Evolutionary conservation across 495 filamentous ascomycete genomes (phyloP).

Genomic region (Letharia columbiana): DNA sequence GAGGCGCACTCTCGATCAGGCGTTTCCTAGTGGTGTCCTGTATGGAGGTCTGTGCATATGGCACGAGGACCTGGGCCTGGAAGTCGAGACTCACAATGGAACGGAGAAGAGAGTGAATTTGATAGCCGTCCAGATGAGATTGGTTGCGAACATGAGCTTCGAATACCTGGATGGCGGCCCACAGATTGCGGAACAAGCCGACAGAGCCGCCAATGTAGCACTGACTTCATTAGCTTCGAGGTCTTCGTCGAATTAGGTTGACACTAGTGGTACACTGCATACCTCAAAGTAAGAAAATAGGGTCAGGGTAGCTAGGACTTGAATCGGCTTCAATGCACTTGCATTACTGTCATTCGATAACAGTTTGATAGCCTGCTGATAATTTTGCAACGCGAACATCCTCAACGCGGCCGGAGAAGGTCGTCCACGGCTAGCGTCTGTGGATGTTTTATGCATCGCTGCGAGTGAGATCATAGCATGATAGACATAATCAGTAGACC

Average conservation of each 20-base stretch:
- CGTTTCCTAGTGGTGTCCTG: background rate
- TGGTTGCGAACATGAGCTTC: constrained; percentile 3
- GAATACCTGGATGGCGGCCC: constrained; percentile 3
- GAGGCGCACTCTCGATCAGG: background rate
- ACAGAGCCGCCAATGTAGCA: constrained; percentile 1
- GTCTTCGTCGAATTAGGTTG: background rate
- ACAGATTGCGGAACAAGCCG: background rate
- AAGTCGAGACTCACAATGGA: constrained; percentile 1
- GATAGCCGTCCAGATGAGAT: background rate
- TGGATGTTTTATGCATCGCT: background rate
- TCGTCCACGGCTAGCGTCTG: background rate
- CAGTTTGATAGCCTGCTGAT: background rate
- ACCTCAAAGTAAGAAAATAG: constrained; percentile 2
- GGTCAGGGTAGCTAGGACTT: background rate
- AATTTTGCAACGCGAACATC: background rate
- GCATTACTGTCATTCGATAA: background rate
- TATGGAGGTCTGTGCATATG: background rate
- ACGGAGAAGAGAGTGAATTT: background rate
- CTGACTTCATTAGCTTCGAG: background rate
- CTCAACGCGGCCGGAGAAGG: background rate
- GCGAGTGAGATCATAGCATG: background rate
- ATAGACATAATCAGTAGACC: background rate
- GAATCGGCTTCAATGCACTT: background rate
- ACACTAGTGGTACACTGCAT: background rate
- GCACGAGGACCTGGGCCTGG: constrained; percentile 1